phyloP scores from a whole-genome alignment of 2,329 filamentous ascomycete species.

The Reticulascus tulasneorum region DNA sequence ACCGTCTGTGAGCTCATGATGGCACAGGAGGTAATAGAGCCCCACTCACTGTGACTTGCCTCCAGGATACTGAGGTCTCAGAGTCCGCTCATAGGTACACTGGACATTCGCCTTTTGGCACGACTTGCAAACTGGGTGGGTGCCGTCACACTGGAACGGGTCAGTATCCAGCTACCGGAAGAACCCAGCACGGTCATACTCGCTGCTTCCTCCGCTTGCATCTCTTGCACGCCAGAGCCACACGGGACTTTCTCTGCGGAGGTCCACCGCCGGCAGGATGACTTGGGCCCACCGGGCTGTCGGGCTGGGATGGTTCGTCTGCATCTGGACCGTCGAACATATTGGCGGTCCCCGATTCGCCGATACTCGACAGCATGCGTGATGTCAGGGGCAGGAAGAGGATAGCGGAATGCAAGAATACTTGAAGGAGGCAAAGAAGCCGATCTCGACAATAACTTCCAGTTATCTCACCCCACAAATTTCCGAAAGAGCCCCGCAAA shows the following conservation, averaged over 20 bases:
- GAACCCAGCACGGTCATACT: conserved; percentile 1
- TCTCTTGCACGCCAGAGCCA: conserved; percentile 20
- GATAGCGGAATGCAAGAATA: too few relatives aligned
- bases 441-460: too few relatives aligned
- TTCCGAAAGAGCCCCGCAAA: too few relatives aligned
- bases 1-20: not conserved
- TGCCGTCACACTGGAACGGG: conserved; percentile 18
- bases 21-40: not conserved
- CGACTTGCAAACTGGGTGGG: conserved; percentile 19
- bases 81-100: conserved; percentile 20
- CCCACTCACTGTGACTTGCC: conserved; percentile 19
- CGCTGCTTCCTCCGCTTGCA: conserved; percentile 23
- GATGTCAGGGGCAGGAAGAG: conserved; percentile 3
- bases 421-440: too few relatives aligned
- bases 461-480: too few relatives aligned
- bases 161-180: not conserved
- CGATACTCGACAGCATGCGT: too few relatives aligned
- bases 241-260: conserved; percentile 15
- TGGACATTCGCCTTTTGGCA: conserved; percentile 16
- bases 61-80: conserved; percentile 22
- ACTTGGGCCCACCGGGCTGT: conserved; percentile 11
- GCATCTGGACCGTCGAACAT: conserved; percentile 2
- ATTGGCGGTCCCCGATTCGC: not conserved
- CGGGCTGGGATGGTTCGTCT: not conserved
- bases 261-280: not conserved